Base-by-base conservation (phyloP, 257 asterid species). In the Prunella vulgaris region DNA sequence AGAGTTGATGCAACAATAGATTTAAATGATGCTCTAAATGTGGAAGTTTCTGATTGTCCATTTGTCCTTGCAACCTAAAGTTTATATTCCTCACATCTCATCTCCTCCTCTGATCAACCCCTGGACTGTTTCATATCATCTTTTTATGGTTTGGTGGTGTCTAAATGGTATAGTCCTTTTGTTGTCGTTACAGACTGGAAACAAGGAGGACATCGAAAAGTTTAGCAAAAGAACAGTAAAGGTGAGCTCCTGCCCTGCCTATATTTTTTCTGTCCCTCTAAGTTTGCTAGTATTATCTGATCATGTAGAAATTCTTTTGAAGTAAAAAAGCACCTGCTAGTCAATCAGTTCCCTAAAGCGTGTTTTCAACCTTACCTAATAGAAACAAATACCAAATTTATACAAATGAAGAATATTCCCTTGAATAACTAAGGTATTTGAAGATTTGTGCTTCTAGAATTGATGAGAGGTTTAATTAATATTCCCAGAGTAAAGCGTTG, bases 211-310 rank as follows among this genome's bases (percentile, higher is more conserved):
- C 22, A 87, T 94, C 57, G 99, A 94, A 83, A 91, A 94, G 79
- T 94, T 86, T 74, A 94, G 99, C 69, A 94, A 94, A 83, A 79
- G 99, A 84, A 90, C 99, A 12, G 99, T 94, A 37, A 94, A 91
- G 92, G 98, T 86, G 64, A 57, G 89, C 60, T 33, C 48, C 37
- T 61, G 18, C 22, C 44, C 27, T 57, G 27, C 69, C 53, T 78
- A 63, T 33, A 32, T 17, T 60, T 64, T 60, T 37, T 5, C 35
- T 27, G 10, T 17, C 38, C 40, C 46, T 6, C 24, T 22, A 65
- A 38, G 6, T 56, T 3, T 76, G 49, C 60, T 28, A n/a, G 62
- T 54, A 22, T 12, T 6, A 37, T 64, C 69, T 58, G 40, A 64
- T 69, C 20, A 13, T 27, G 15, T 33, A n/a, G 25, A 69, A 44